These are phyloP conservation scores for Gymnopilus dilepis DNA, from an alignment of 768 basidiomycete species.

Conservation along the genomic window DNA sequence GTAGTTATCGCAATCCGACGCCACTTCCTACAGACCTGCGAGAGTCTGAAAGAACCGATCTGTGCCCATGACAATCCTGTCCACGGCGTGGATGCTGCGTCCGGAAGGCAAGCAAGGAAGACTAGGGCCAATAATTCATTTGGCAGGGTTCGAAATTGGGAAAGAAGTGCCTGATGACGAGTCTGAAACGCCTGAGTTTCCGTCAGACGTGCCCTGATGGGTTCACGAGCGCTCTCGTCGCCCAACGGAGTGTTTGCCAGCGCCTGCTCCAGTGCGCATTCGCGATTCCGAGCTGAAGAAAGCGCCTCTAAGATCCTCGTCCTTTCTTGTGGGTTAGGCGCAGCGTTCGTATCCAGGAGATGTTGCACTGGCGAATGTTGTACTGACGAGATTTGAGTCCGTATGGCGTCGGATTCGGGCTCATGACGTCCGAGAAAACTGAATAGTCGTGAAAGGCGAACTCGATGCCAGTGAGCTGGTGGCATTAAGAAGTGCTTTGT, in stretches of 20 bases:
- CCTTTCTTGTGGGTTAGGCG: constrained; percentile 7
- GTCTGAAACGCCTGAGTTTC: background rate
- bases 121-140: constrained; percentile 2
- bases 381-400: background rate
- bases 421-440: background rate
- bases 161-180: background rate
- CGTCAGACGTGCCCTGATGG: no score
- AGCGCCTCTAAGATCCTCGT: background rate
- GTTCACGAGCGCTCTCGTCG: no score
- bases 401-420: background rate
- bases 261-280: background rate
- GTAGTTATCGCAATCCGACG: background rate
- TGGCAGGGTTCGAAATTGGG: background rate
- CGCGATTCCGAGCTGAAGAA: background rate
- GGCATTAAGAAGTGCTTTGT: background rate
- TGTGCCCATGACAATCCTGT: background rate
- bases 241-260: no score
- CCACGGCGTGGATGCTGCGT: background rate
- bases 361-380: constrained; percentile 13
- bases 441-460: background rate
- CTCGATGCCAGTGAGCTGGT: background rate
- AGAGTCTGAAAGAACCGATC: background rate
- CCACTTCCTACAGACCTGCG: constrained; percentile 4
- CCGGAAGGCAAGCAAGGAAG: constrained; percentile 3
- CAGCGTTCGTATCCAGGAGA: constrained; percentile 3